A percentile compares a stretch with the other conserved stretches of the same genome.
Evolutionary conservation across 164 flowering plant genomes (phyloP).

Genomic region (Umbilicus rupestris): DNA sequence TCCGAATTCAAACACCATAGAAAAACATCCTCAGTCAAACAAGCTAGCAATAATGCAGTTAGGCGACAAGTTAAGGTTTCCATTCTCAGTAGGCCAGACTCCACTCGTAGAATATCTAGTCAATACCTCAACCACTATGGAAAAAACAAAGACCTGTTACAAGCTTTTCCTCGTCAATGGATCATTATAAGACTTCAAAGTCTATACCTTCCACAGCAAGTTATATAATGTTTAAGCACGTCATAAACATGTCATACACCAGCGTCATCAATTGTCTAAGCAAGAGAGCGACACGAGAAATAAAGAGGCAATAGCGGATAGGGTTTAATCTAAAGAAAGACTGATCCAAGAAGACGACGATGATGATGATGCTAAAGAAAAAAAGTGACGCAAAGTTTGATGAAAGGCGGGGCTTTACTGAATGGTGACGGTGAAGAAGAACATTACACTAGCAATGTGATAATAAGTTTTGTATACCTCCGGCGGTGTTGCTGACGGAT

Average conservation of each 20-base stretch:
- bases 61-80: neutral
- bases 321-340: neutral
- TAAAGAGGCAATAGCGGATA: neutral
- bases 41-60: neutral
- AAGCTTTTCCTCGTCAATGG: neutral
- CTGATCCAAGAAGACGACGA: neutral
- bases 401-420: no score
- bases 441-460: neutral
- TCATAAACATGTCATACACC: neutral
- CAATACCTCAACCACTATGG: constrained; percentile 4
- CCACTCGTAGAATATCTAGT: neutral
- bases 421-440: neutral
- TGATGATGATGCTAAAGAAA: neutral
- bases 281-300: neutral
- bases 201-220: neutral
- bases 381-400: neutral
- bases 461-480: neutral
- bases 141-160: neutral
- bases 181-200: neutral
- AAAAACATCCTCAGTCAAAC: neutral
- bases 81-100: neutral
- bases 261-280: neutral
- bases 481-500: neutral
- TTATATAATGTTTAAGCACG: neutral
- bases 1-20: neutral